Evolutionary conservation across 768 basidiomycete species (phyloP).

Genomic region (Fomitopsis pulvina): DNA sequence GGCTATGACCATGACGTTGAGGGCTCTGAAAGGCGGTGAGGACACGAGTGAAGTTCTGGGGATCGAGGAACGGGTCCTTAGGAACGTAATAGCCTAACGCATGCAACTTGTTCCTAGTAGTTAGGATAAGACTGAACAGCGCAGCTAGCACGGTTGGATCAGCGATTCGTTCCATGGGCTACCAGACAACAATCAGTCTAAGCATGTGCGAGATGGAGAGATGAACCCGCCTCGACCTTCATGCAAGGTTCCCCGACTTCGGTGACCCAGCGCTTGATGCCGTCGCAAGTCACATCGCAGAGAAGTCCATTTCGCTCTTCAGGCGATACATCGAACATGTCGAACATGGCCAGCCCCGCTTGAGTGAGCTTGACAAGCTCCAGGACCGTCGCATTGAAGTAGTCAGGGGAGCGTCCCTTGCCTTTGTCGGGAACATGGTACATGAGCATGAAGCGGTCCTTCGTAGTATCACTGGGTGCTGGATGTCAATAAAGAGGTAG

Average conservation of each 20-base stretch:
- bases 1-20: conserved; percentile 16
- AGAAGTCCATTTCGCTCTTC: conserved; percentile 56
- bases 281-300: conserved; percentile 72
- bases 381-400: conserved; percentile 63
- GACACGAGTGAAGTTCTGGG: conserved; percentile 46
- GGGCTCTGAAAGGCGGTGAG: conserved; percentile 30
- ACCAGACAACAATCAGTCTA: not conserved
- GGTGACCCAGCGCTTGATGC: conserved; percentile 59
- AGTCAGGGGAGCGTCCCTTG: conserved; percentile 17
- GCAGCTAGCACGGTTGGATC: conserved; percentile 70
- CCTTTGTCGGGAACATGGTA: conserved; percentile 52
- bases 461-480: conserved; percentile 58
- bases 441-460: conserved; percentile 69
- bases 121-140: conserved; percentile 62
- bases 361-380: conserved; percentile 75
- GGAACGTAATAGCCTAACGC: conserved; percentile 49
- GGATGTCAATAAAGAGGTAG: conserved; percentile 1
- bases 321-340: conserved; percentile 41
- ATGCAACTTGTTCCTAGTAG: conserved; percentile 63
- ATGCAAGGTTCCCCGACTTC: conserved; percentile 58
- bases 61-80: conserved; percentile 76
- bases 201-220: not conserved
- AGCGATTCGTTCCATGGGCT: conserved; percentile 68
- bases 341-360: conserved; percentile 63
- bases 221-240: conserved; percentile 46